Conservation (phyloP, 768 basidiomycete species). For the Xerocomellus amylosporus region DNA sequence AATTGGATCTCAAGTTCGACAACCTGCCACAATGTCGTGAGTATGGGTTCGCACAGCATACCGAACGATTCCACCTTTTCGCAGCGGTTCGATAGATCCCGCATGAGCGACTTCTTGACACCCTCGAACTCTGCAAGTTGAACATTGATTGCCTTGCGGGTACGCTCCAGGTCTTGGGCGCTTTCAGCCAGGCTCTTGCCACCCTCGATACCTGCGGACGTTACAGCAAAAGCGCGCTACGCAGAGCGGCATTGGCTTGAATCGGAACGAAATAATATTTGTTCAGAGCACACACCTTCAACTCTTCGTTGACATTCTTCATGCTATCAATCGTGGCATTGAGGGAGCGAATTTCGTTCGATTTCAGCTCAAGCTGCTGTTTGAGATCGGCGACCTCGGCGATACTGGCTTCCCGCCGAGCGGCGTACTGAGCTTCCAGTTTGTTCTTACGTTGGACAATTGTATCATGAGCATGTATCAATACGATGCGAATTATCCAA, state of each 20-base stretch:
- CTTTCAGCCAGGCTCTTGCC: constrained; percentile 97
- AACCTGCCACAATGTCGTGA: constrained; percentile 53
- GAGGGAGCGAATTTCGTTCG: constrained; percentile 79
- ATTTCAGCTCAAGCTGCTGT: constrained; percentile 83
- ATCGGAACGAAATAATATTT: constrained; percentile 4
- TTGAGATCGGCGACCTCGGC: constrained; percentile 83
- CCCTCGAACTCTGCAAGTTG: constrained; percentile 98
- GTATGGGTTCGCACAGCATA: constrained; percentile 11
- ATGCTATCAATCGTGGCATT: constrained; percentile 87
- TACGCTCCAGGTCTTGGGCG: constrained; percentile 94
- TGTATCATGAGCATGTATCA: background rate
- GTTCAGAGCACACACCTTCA: constrained; percentile 71
- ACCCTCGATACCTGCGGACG: constrained; percentile 95
- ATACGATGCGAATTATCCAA: background rate
- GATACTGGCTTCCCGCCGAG: constrained; percentile 86
- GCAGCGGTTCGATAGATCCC: constrained; percentile 97
- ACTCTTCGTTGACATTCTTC: constrained; percentile 95
- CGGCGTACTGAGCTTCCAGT: constrained; percentile 89
- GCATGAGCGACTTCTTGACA: constrained; percentile 98
- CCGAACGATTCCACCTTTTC: constrained; percentile 71
- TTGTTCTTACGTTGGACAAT: constrained; percentile 58
- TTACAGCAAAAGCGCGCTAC: constrained; percentile 95
- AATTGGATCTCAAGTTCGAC: constrained; percentile 98
- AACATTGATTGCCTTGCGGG: constrained; percentile 95
- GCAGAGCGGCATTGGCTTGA: background rate